Evolutionary conservation across 805 yeast genomes (phyloP).

Genomic region (Diddensiella santjacobensis): DNA sequence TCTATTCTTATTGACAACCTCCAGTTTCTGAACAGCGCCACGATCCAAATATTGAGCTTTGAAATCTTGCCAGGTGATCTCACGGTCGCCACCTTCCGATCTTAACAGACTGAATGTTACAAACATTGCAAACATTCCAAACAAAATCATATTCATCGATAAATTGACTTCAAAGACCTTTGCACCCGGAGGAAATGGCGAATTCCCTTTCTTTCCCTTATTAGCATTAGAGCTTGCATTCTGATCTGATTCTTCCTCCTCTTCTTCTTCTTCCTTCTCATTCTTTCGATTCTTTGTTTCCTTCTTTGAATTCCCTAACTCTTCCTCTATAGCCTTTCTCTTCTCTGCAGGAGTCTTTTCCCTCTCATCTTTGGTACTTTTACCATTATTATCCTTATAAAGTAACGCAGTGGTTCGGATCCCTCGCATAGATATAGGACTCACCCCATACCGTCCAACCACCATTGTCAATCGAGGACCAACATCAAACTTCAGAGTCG

Average conservation of each 20-base stretch:
- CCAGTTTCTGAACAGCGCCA: slow-evolving; percentile 70
- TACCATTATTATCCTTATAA: too few relatives aligned
- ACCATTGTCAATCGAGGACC: not conserved
- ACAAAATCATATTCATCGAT: slow-evolving; percentile 5
- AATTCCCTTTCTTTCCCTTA: not conserved
- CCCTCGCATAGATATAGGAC: not conserved
- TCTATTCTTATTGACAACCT: slow-evolving; percentile 65
- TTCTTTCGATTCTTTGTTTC: slow-evolving; percentile 3
- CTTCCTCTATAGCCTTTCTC: slow-evolving; percentile 2
- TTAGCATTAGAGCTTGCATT: not conserved
- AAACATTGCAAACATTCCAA: slow-evolving; percentile 15
- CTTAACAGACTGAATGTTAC: slow-evolving; percentile 6
- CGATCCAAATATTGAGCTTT: slow-evolving; percentile 70
- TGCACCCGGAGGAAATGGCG: slow-evolving; percentile 1
- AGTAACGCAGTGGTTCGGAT: not conserved
- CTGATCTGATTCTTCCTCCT: slow-evolving; percentile 3
- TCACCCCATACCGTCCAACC: not conserved
- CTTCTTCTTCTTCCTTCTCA: not conserved
- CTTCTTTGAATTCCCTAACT: not conserved
- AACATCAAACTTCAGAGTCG: not conserved
- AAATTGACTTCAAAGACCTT: not conserved
- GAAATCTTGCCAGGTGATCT: slow-evolving; percentile 75
- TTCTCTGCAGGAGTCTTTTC: slow-evolving; percentile 2
- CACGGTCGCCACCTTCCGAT: slow-evolving; percentile 22
- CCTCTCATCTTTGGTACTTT: not conserved